Evolutionary conservation across 73 alveolate genomes (phyloP).

Genomic region (Stentor coeruleus): DNA sequence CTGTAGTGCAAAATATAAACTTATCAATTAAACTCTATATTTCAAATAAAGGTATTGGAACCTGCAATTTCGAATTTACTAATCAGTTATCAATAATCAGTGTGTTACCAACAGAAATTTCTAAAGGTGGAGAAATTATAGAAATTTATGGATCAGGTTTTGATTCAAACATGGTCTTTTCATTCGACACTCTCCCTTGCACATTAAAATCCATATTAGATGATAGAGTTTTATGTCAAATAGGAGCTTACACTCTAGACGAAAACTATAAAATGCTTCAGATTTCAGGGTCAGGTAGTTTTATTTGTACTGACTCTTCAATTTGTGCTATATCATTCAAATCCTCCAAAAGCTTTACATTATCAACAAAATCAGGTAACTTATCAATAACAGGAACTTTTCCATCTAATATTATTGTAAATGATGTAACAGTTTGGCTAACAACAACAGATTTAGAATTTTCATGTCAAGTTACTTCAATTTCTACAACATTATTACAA

Average conservation of each 20-base stretch:
- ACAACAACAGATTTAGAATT: neutral
- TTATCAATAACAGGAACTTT: slow-evolving; percentile 5
- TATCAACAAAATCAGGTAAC: neutral
- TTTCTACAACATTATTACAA: neutral
- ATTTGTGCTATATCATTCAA: neutral
- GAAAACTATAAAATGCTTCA: neutral
- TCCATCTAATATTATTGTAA: neutral
- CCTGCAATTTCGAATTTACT: neutral
- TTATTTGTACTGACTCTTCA: neutral
- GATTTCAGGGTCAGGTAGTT: neutral
- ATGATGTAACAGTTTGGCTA: neutral
- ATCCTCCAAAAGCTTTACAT: neutral
- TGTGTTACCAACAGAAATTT: neutral
- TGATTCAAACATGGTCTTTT: neutral
- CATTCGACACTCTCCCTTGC: neutral
- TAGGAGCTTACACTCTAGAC: neutral
- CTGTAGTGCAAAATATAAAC: neutral
- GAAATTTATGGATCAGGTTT: neutral
- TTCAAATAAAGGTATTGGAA: neutral
- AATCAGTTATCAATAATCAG: neutral
- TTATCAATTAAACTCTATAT: neutral
- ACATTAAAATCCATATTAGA: neutral
- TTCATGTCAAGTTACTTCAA: neutral
- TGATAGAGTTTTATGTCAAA: neutral
- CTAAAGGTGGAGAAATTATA: slow-evolving; percentile 14